Percentiles rank a stretch among this genome's conserved stretches.
phyloP scores from a whole-genome alignment of 1,284 basidiomycete species.

The Fomitopsis schrenkii region DNA sequence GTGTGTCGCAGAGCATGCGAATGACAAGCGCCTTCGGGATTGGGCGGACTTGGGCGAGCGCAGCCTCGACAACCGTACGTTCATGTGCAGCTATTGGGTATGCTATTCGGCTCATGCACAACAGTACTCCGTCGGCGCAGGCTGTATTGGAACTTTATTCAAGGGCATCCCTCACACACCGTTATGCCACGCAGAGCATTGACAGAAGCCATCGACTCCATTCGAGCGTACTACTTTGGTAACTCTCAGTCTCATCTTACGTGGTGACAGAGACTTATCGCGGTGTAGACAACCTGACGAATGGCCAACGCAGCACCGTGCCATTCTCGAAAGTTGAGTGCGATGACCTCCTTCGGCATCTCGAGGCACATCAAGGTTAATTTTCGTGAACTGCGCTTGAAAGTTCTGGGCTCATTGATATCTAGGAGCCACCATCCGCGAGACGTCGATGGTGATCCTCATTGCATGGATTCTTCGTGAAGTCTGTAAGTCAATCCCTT shows the following conservation, averaged over 20 bases:
- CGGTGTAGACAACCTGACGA: constrained; percentile 38
- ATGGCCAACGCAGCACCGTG: constrained; percentile 35
- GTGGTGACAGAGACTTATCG: not conserved
- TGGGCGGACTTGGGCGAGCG: not conserved
- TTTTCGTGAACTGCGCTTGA: not conserved
- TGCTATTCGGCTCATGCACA: not conserved
- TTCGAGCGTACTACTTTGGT: constrained; percentile 47
- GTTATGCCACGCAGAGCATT: constrained; percentile 35
- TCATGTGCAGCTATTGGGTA: too few species aligned
- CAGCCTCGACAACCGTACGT: not conserved
- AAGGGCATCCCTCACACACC: constrained; percentile 43
- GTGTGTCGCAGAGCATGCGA: constrained; percentile 12
- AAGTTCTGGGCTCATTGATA: not conserved
- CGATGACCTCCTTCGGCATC: constrained; percentile 38
- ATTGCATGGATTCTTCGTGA: constrained; percentile 27
- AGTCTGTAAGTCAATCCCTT: constrained; percentile 29
- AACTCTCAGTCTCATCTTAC: constrained; percentile 4
- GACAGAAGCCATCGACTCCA: constrained; percentile 42
- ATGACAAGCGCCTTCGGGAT: not conserved
- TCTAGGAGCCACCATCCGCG: not conserved
- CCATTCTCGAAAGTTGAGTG: constrained; percentile 53
- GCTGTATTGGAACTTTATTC: constrained; percentile 49
- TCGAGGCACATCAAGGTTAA: constrained; percentile 28
- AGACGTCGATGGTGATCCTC: constrained; percentile 3
- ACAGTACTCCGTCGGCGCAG: constrained; percentile 42